Evolutionary conservation across 108 stramenopile genomes (phyloP), one percentile per base, ranked within the genome.

Genomic region (Pseudonitzschia pungens): DNA sequence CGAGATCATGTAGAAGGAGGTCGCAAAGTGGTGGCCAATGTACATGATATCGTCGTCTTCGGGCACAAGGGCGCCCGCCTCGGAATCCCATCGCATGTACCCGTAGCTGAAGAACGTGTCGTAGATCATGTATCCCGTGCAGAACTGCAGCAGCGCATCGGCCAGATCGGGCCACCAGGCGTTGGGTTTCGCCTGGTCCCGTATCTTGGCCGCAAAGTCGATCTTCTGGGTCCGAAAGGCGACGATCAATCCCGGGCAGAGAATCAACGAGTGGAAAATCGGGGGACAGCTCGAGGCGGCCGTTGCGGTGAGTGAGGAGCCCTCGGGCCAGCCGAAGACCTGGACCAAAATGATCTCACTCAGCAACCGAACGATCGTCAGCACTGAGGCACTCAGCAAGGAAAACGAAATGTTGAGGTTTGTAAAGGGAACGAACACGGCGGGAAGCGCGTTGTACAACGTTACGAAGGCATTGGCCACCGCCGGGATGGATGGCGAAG

Each of bases 121-220:
- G 65, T 87, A 85, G 18, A 91, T 33, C 90, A 91, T 91, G 78
- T 88, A 91, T 26, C 85, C 90, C 5, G 84, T 91, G 57, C 90
- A 91, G 32, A 91, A 80, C 43, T 86, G 86, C 27, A 91, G 43
- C 12, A 88, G 33, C 0, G 87, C 84, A 51, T 75, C 62, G 2
- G 70, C 76, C 29, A 84, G 67, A 51, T 88, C 73, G 75, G 85
- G 84, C 82, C 84, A 91, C 76, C 80, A 86, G 18, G 58, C 7
- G 0, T 85, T 82, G 3, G 71, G 71, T 16, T 76, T 54, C 4
- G 70, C 55, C 0, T 40, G 36, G 43, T 44, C 44, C 4, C 29
- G 20, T 0, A 83, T 68, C 26, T 62, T 42, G 26, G 76, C 85
- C 32, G 75, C 50, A 10, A 79, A 75, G 52, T 58, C 53, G 77